A percentile compares a stretch with the other conserved stretches of the same genome.
Evolutionary conservation across 2,329 filamentous ascomycete species (phyloP).

Genomic region (Trichophyton schoenleinii): DNA sequence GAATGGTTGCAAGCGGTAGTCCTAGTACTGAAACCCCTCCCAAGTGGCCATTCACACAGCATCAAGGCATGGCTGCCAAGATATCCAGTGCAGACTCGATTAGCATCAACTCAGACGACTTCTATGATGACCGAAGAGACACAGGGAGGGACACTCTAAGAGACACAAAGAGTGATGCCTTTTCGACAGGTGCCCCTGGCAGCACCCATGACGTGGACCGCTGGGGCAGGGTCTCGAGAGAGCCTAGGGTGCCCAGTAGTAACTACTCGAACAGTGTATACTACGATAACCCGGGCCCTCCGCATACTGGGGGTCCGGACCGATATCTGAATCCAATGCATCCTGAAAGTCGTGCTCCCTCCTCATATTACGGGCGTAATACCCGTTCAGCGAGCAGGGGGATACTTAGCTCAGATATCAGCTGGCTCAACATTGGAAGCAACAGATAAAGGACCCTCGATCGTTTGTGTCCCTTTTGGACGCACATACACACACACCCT

Average conservation of each 20-base stretch:
- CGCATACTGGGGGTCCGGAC: conserved; percentile 9
- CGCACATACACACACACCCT: background rate
- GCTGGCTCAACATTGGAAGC: conserved; percentile 30
- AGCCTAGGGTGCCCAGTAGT: conserved; percentile 29
- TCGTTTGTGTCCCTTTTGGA: background rate
- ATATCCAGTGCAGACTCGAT: conserved; percentile 34
- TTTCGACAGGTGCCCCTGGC: conserved; percentile 19
- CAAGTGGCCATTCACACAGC: conserved; percentile 23
- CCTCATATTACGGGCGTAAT: background rate
- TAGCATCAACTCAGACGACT: conserved; percentile 27
- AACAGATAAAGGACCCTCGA: background rate
- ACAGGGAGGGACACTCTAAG: conserved; percentile 13
- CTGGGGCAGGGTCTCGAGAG: conserved; percentile 12
- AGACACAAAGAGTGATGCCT: conserved; percentile 12
- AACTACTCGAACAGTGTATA: conserved; percentile 31
- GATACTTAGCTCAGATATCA: conserved; percentile 30
- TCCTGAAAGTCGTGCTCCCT: background rate
- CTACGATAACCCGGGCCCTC: conserved; percentile 18
- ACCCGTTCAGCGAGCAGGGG: background rate
- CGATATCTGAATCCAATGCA: conserved; percentile 14
- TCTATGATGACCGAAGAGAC: conserved; percentile 18
- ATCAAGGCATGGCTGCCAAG: conserved; percentile 30
- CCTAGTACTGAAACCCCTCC: conserved; percentile 29
- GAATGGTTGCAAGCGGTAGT: conserved; percentile 30
- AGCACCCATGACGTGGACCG: conserved; percentile 17